These are phyloP conservation scores for Fusarium dimerum DNA, from an alignment of 2,329 filamentous ascomycete species.

Conservation along the genomic window DNA sequence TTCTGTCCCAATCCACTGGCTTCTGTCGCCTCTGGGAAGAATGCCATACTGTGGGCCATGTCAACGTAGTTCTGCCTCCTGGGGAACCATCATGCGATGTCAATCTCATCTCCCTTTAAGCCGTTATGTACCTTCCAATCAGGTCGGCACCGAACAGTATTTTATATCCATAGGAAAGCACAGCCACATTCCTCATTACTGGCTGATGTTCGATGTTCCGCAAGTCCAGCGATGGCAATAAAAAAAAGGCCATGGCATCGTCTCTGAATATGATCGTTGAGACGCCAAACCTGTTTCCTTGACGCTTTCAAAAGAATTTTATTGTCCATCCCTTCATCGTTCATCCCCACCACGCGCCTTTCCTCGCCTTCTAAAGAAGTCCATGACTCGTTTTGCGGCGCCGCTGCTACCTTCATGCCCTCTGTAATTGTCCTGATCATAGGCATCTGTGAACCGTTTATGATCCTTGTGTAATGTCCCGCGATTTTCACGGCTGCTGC, in stretches of 20 bases:
- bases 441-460: slow-evolving; percentile 86
- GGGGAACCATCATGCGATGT: slow-evolving; percentile 25
- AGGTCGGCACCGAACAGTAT: slow-evolving; percentile 20
- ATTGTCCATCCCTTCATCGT: slow-evolving; percentile 40
- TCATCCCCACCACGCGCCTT: slow-evolving; percentile 67
- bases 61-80: slow-evolving; percentile 6
- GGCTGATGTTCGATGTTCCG: slow-evolving; percentile 24
- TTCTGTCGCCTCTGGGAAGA: slow-evolving; percentile 1
- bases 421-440: slow-evolving; percentile 69
- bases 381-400: slow-evolving; percentile 91
- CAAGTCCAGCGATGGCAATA: slow-evolving; percentile 21
- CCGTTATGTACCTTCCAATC: slow-evolving; percentile 23
- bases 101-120: slow-evolving; percentile 29
- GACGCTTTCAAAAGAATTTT: slow-evolving; percentile 25
- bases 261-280: slow-evolving; percentile 23
- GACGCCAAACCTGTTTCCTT: slow-evolving; percentile 24
- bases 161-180: slow-evolving; percentile 21
- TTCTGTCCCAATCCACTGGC: slow-evolving; percentile 7
- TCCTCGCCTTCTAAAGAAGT: slow-evolving; percentile 90
- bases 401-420: slow-evolving; percentile 81
- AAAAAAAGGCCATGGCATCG: slow-evolving; percentile 30
- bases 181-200: slow-evolving; percentile 30
- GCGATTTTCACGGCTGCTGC: slow-evolving; percentile 41
- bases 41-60: background rate
- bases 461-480: slow-evolving; percentile 80